Evolutionary conservation across 2,329 filamentous ascomycete species (phyloP), one percentile per base, ranked within the genome.

Genomic region (Aspergillus fumigatiaffinis): DNA sequence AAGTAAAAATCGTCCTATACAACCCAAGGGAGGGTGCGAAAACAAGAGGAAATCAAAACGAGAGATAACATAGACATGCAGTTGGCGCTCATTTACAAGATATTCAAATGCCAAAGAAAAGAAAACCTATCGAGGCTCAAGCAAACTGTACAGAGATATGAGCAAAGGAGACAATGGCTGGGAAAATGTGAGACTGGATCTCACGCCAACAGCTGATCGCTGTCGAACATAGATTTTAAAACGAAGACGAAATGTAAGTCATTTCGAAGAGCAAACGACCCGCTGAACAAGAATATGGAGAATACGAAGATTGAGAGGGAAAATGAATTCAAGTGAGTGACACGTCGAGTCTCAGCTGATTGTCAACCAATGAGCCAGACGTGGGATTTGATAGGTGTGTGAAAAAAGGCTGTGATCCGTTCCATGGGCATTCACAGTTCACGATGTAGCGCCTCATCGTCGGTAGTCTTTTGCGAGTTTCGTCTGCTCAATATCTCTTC

Each of bases 401-500:
- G 12, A 47, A 26, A 47, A 47, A 26, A 4, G 21, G 29, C 12
- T 38, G 32, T 17, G 14, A 38, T 38, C 14, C 32, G 17, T 7
- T 38, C 14, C 8, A 23, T 14, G 21, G 44, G 4, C 41, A 51
- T 38, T 63, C 52, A 70, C 38, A 72, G 60, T 32, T 72, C 69
- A 12, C 62, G 60, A 35, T 59, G 65, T 35, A 62, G 44, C 5
- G 60, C 50, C n/a, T 66, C 62, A 2, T 64, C 53, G 4, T 58
- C 56, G 10, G 61, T 50, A n/a, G 61, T 42, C 10, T 57, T 52
- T 25, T 69, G 61, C 1, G 56, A 60, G 65, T 79, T 82, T 70
- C 81, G 85, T 69, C 80, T 82, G 60, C 84, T 82, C 52, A 93
- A 81, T 29, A 91, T 88, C 46, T 84, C 82, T 73, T 92, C 92